phyloP scores from a whole-genome alignment of 2,329 filamentous ascomycete species.

The Graphiopsis chlorocephala region DNA sequence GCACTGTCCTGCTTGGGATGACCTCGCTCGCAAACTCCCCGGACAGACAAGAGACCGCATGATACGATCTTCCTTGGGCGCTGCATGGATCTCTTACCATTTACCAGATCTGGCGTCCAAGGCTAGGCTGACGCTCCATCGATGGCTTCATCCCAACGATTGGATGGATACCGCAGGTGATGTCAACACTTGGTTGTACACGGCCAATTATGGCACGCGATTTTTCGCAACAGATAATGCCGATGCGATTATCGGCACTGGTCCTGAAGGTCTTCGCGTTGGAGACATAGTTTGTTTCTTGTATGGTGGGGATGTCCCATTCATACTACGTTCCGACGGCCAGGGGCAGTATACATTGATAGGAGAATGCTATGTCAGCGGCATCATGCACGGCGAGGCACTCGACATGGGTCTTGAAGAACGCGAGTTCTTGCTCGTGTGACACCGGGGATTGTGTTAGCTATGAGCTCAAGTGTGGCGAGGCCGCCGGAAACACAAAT shows the following conservation, averaged over 20 bases:
- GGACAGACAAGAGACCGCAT: not conserved
- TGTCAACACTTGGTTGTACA: not conserved
- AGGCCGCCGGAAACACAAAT: not conserved
- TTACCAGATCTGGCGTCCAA: not conserved
- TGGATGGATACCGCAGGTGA: not conserved
- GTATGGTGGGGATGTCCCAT: not conserved
- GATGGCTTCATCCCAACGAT: not conserved
- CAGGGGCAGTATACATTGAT: constrained; percentile 24
- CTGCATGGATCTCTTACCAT: not conserved
- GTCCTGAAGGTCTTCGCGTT: not conserved
- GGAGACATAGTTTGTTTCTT: not conserved
- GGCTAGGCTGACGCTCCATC: not conserved
- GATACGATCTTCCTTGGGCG: not conserved
- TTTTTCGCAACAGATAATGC: not conserved
- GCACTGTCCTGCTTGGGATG: not conserved
- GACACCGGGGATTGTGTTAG: not conserved
- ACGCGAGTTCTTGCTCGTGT: not conserved
- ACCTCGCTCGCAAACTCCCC: not conserved
- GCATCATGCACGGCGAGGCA: constrained; percentile 33
- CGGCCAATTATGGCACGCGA: not conserved
- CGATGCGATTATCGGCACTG: not conserved
- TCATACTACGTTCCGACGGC: not conserved
- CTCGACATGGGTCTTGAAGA: constrained; percentile 21
- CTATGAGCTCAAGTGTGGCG: not conserved
- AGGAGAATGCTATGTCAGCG: constrained; percentile 34